Conservation (phyloP, 1,139 yeast genomes). For the Entelexis sorbosivorans region DNA sequence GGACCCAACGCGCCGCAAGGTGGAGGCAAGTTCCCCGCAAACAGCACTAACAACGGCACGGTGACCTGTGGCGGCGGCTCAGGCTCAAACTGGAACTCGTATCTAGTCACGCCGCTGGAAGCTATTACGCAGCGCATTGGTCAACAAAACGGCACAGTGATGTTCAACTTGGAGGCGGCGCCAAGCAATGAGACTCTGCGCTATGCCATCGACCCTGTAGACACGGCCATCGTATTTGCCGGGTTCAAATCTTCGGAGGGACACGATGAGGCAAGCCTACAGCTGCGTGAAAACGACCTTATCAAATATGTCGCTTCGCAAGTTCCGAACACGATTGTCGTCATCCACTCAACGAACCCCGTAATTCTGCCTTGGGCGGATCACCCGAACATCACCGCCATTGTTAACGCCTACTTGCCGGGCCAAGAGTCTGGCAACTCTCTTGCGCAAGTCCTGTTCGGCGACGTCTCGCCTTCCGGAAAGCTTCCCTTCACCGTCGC, state of each 20-base stretch:
- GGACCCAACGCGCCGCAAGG: background rate
- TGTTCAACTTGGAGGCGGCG: background rate
- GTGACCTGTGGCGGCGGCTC: background rate
- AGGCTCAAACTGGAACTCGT: constrained; percentile 1
- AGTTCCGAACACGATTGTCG: background rate
- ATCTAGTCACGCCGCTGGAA: background rate
- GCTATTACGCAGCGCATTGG: background rate
- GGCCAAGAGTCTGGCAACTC: background rate
- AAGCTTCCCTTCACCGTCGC: background rate
- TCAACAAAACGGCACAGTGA: background rate
- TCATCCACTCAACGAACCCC: background rate
- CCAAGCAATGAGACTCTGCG: background rate
- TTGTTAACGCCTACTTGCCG: background rate
- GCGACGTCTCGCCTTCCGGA: background rate
- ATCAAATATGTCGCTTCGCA: background rate
- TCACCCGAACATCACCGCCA: background rate
- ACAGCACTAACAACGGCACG: background rate
- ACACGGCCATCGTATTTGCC: background rate
- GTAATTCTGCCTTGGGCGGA: background rate
- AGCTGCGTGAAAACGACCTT: background rate
- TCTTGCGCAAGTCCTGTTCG: background rate
- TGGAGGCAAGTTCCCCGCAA: background rate
- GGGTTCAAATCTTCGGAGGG: background rate
- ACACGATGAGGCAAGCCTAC: background rate
- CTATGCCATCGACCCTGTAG: background rate